Conservation (phyloP, 1,284 basidiomycete genomes). For the Leccinum pallidistipes region DNA sequence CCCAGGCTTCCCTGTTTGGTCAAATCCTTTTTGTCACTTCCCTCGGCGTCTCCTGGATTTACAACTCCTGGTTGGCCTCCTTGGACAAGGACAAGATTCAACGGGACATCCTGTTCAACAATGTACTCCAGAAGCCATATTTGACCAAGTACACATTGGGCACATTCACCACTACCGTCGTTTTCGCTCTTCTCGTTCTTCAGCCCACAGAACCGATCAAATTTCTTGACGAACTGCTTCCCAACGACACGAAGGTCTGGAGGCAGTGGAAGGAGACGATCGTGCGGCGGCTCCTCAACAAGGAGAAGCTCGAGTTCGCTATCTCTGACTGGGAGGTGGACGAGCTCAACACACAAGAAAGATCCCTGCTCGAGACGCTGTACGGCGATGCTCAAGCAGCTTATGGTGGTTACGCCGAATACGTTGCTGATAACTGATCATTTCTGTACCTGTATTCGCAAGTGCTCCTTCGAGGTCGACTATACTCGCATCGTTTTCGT, state of each 20-base stretch:
- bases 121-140: conserved; percentile 23
- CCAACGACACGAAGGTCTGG: conserved; percentile 36
- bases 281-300: conserved; percentile 14
- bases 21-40: conserved; percentile 35
- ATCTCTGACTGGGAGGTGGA: conserved; percentile 26
- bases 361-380: conserved; percentile 21
- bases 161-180: conserved; percentile 30
- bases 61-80: conserved; percentile 33
- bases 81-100: conserved; percentile 33
- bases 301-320: conserved; percentile 26
- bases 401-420: conserved; percentile 12
- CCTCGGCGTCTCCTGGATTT: conserved; percentile 31
- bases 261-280: conserved; percentile 27
- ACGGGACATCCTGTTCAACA: conserved; percentile 23
- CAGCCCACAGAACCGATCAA: conserved; percentile 23
- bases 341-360: conserved; percentile 19
- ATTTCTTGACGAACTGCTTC: conserved; percentile 29
- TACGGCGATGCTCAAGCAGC: conserved; percentile 22
- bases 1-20: conserved; percentile 33
- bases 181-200: conserved; percentile 33
- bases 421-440: conserved; percentile 11
- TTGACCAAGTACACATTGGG: conserved; percentile 31
- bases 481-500: background rate
- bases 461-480: background rate
- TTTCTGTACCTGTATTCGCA: background rate